Percentiles rank a stretch among this genome's conserved stretches.
Conservation (phyloP, 768 basidiomycete genomes). For the Trichaptum fuscoviolaceum region DNA sequence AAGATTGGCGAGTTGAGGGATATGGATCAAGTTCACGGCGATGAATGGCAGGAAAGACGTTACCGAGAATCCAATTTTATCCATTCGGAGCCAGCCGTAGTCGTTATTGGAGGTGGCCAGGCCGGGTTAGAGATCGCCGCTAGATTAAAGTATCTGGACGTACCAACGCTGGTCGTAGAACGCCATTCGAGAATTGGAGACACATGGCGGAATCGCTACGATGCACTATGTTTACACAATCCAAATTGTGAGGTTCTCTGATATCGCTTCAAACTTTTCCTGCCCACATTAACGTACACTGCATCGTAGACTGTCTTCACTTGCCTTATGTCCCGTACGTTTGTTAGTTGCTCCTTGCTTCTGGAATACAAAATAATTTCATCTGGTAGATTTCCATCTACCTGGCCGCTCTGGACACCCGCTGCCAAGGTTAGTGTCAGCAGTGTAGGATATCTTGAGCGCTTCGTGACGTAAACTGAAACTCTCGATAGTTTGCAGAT, state of each 20-base stretch:
- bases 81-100: constrained; percentile 43
- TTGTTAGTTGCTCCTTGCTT: not conserved
- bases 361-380: not conserved
- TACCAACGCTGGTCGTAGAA: constrained; percentile 55
- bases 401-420: constrained; percentile 56
- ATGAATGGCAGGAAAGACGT: constrained; percentile 35
- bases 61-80: constrained; percentile 31
- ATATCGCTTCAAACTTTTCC: constrained; percentile 10
- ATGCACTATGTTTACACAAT: constrained; percentile 62
- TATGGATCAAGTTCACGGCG: constrained; percentile 30
- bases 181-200: constrained; percentile 54
- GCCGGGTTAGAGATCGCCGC: constrained; percentile 53
- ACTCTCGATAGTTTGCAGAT: constrained; percentile 43
- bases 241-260: constrained; percentile 48
- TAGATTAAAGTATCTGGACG: constrained; percentile 48
- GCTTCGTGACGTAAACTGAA: not conserved
- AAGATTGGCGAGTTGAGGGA: constrained; percentile 29
- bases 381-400: constrained; percentile 43
- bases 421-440: constrained; percentile 39
- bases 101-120: constrained; percentile 50
- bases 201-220: constrained; percentile 63
- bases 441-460: not conserved
- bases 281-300: not conserved
- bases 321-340: constrained; percentile 58
- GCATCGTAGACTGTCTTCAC: constrained; percentile 43